Base-by-base conservation (phyloP, 306 rosid species). In the Biancaea sappan region DNA sequence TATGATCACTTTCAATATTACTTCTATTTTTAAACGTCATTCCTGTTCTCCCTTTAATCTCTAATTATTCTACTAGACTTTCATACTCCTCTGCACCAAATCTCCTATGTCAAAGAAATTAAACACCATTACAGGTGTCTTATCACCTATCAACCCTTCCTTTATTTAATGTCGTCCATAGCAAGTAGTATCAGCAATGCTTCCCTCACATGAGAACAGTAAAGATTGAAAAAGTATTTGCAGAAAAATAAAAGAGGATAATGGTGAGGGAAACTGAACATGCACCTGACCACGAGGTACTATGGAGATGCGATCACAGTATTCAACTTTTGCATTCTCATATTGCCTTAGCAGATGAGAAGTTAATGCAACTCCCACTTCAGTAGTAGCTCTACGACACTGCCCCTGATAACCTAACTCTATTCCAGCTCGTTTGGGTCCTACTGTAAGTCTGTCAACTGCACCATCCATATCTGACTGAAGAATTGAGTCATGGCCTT, bases 281-380 rank as follows among this genome's bases (percentile, higher is more conserved):
- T 83, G 82, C 82, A 94, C 99, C 99, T 90, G 95, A 83, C 97
- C 97, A 75, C 99, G 97, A 43, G 99, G 99, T 65, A 87, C 84
- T 75, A 94, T 80, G 75, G 99, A 92, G 74, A 94, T 90, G 79
- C 93, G 99, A 77, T 92, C 97, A 40, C 97, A 92, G 70, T 66
- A 58, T 89, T 94, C 99, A 57, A 92, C 86, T 75, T 72, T 59
- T 35, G 99, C 99, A 82, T 86, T 85, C 84, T 94, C 97, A 69
- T 88, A 84, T 66, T 78, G 86, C 84, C 85, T 86, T 14, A 94
- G 99, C 52, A 94, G 85, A 87, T 94, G 99, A 75, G 99, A 94
- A 73, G 93, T 90, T 73, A 94, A 68, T 50, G 96, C 99, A 74
- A 94, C 92, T 60, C 99, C 97, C 79, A 90, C 87, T 83, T 94